Evolutionary conservation across 225 moss, liverwort and hornwort genomes (phyloP).

Genomic region (Lunularia cruciata): DNA sequence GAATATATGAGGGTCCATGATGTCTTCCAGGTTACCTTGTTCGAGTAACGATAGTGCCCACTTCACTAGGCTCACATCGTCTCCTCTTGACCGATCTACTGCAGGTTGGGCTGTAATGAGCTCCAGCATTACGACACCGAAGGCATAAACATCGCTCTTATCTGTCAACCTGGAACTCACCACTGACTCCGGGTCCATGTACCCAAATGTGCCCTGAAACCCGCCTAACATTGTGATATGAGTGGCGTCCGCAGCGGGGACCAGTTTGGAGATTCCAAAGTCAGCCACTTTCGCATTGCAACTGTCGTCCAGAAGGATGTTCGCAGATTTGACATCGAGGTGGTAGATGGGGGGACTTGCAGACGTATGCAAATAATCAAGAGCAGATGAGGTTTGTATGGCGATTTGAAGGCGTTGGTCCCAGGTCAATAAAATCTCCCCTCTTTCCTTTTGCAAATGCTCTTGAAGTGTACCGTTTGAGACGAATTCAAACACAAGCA

Average conservation of each 20-base stretch:
- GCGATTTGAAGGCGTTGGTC: constrained; percentile 29
- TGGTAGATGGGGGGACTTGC: constrained; percentile 41
- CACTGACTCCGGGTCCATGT: constrained; percentile 41
- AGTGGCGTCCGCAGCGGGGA: constrained; percentile 23
- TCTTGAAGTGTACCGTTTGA: constrained; percentile 22
- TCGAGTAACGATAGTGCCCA: constrained; percentile 14
- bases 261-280: constrained; percentile 42
- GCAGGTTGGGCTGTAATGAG: constrained; percentile 24
- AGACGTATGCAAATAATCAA: constrained; percentile 42
- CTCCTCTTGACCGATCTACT: constrained; percentile 20
- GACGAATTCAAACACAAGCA: constrained; percentile 24
- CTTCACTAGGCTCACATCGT: constrained; percentile 14
- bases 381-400: constrained; percentile 35
- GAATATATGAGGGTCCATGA: constrained; percentile 21
- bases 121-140: constrained; percentile 40
- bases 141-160: constrained; percentile 39
- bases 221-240: constrained; percentile 31
- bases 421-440: constrained; percentile 19
- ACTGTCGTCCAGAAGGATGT: constrained; percentile 38
- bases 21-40: constrained; percentile 3
- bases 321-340: constrained; percentile 46
- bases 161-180: constrained; percentile 26
- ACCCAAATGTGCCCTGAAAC: constrained; percentile 18
- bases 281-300: constrained; percentile 41
- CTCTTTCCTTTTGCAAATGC: constrained; percentile 1